Evolutionary conservation across 2,329 filamentous ascomycete genomes (phyloP).

Genomic region (Nothophaeocryptopus gaeumannii): DNA sequence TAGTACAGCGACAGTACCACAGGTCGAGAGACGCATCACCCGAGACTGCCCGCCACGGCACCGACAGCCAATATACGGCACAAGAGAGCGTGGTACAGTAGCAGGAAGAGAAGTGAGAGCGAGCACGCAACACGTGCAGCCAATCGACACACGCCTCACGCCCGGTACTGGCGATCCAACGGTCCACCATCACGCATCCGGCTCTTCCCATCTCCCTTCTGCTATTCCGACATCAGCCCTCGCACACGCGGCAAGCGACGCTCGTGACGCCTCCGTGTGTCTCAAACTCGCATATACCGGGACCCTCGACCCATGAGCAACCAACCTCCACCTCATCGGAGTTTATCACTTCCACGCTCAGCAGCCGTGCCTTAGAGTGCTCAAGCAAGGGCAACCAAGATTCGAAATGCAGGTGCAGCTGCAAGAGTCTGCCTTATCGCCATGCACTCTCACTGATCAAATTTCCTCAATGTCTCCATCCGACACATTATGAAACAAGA

Average conservation of each 20-base stretch:
- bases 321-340: not conserved
- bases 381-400: slow-evolving; percentile 11
- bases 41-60: not conserved
- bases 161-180: not conserved
- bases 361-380: slow-evolving; percentile 3
- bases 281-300: slow-evolving; percentile 8
- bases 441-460: slow-evolving; percentile 1
- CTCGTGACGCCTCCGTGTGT: not conserved
- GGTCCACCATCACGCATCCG: not conserved
- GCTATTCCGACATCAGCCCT: not conserved
- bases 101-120: too few species aligned
- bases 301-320: not conserved
- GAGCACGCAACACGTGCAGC: slow-evolving; percentile 2
- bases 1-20: not conserved
- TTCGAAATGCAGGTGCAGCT: slow-evolving; percentile 1
- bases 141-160: not conserved
- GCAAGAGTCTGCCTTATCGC: not conserved
- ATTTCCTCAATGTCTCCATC: slow-evolving; percentile 6
- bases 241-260: slow-evolving; percentile 4
- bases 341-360: too few species aligned
- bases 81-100: too few species aligned
- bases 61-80: not conserved
- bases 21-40: slow-evolving; percentile 4
- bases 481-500: not conserved
- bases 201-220: slow-evolving; percentile 1